Evolutionary conservation across 805 yeast genomes (phyloP), one percentile per base, ranked within the genome.

Genomic region (Metschnikowia shivogae): DNA sequence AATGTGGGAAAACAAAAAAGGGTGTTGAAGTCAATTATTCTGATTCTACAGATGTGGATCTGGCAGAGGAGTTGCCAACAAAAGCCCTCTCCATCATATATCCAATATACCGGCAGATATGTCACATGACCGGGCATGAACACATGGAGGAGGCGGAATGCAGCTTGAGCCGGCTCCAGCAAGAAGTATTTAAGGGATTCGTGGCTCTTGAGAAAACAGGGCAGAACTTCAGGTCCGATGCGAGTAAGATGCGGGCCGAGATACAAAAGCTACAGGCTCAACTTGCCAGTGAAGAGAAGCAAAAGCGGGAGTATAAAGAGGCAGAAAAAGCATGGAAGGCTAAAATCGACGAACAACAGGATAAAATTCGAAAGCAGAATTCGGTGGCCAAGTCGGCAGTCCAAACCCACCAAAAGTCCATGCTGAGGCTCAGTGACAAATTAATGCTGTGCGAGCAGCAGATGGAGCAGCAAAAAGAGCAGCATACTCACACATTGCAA

Each of bases 41-140:
- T 9, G 51, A 48, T 39, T 48, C 51, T 5, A 48, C 51, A 8
- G 51, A 48, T 30, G 51, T 48, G 26, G 51, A 48, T 9, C 51
- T 48, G 48, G 34, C 10, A 8, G 36, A 14, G 3, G 51, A 45
- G 3, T 28, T 34, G 38, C 26, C 19, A 11, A 12, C 12, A 6
- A 13, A 24, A 5, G 22, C 30, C 10, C 20, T 22, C 6, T 22
- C 31, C 7, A 34, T 39, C 36, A 31, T 45, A 11, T 34, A 35
- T 27, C 40, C 40, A 17, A 30, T 48, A 8, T 48, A 45, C 34
- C 42, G 36, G 41, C 48, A 39, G 30, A 11, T 48, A 1, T 39
- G 40, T 29, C 45, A 34, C 24, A 32, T 45, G 34, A 39, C 30
- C 11, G 32, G 34, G 24, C 30, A 36, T 28, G 34, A 45, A n/a